Evolutionary conservation across 2,329 filamentous ascomycete species (phyloP), one percentile per base, ranked within the genome.

Genomic region (Fusarium devonianum): DNA sequence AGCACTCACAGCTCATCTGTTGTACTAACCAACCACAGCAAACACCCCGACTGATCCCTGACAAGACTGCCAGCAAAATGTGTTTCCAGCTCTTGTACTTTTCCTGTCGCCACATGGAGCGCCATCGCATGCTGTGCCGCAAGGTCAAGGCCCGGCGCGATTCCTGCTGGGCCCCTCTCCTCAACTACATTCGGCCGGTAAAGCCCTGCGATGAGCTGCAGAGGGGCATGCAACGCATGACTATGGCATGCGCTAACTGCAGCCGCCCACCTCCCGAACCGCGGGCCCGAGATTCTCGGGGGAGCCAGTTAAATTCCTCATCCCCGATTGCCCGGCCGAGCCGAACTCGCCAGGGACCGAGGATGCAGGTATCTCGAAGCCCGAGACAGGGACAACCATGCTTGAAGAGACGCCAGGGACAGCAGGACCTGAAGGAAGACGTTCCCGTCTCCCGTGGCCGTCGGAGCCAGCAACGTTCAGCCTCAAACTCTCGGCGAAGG

Each of bases 51-150:
- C n/a, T n/a, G n/a, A n/a, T n/a, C n/a, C n/a, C n/a, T n/a, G n/a
- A n/a, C n/a, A n/a, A n/a, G n/a, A 13, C 30, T 8, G 7, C 7
- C 7, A 13, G 13, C 33, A 36, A 13, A 12, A 66, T 64, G 63
- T 67, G 64, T 22, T 52, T 60, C 16, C 45, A 63, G 14, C 40
- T 65, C 13, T 44, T 33, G 9, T 22, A 50, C 14, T 66, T 55
- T 11, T 40, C 38, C 10, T 67, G 64, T 28, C 56, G 51, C 22
- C 64, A 67, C 41, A 34, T 66, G 34, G 22, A 25, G 5, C 56
- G 50, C 19, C 19, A 39, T 3, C 40, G 46, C 6, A 26, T 53
- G 21, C 22, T 30, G 11, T 60, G 58, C 33, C 16, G 13, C n/a
- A 41, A 40, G 14, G 22, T 39, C 12, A 32, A 32, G 19, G 28